Base-by-base conservation (phyloP, 257 asterid species). In the Solanum appendiculatum region DNA sequence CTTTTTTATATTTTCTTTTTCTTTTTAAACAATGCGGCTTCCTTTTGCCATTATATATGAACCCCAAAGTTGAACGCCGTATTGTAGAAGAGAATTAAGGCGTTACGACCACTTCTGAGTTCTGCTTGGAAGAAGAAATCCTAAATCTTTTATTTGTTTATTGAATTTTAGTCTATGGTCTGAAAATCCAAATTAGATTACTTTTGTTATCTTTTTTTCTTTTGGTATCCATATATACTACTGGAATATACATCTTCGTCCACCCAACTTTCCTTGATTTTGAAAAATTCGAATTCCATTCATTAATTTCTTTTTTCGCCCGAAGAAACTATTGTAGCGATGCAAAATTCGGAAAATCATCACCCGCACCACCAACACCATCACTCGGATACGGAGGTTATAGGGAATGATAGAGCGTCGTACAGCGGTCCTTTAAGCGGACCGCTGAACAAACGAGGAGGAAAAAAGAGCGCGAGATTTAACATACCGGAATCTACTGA, bases 391-490 rank as follows among this genome's bases (percentile, higher is more conserved):
- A 88, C 94, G 82, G 99, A 96, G 90, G 1, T 90, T 1, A 86
- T 87, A 2, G 90, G 90, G 25, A 85, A 81, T 25, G 97, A 94
- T 54, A 88, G 93, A n/a, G 83, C 91, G 3, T 81, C 89, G 51
- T 91, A 86, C 82, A 94, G 97, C 40, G 96, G 97, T 9, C 97
- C 95, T 1, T 39, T 92, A 0, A 93, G 95, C 81, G 98, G 98
- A 21, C 98, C 97, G 6, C 74, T 95, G 60, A 96, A 89, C 92
- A 95, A 96, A 90, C 87, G 96, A 48, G 93, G 91, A 4, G 94
- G 95, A 31, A 88, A 91, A 27, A 95, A 94, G 58, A 94, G 95
- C 48, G 97, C 98, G 4, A 93, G 95, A 48, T 95, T 96, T 89
- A 93, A 92, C 90, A 18, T 94, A 86, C 93, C 96, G 5, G 96